Base-by-base conservation (phyloP, 1,139 yeast genomes). In the Debaryomycetaceae sp. region DNA sequence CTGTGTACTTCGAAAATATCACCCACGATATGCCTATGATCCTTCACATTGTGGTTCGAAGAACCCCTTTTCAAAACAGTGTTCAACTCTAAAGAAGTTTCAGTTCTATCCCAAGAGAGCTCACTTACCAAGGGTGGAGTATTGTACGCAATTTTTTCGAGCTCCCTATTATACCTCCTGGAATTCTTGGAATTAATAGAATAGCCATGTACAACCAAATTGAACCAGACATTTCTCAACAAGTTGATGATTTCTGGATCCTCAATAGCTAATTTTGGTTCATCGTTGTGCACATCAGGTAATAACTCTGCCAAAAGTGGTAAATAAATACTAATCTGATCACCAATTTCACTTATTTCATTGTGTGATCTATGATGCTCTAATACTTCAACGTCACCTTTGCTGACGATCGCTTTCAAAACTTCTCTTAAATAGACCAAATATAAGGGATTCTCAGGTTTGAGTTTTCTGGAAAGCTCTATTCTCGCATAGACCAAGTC, bases 81-180 rank as follows among this genome's bases (percentile, higher is more conserved):
- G 57, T 92, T 92, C 65, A 92, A 75, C 53, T 94, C 98, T 48
- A 92, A 74, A 4, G 96, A 88, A 19, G 95, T 87, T 58, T 92
- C 98, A 17, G 92, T 84, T 55, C 91, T 81, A 57, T 85, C 85
- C 69, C 95, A 82, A 2, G 95, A 83, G 15, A 78, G 69, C 51
- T 88, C 96, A 2, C 96, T 85, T 0, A 96, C 97, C 43, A 94
- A 75, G 0, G 98, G 95, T 5, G 98, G 98, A 5, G 97, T 77
- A 53, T 78, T 85, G 53, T 84, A 79, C 0, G 98, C 98, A 52
- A 94, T 86, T 42, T 81, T 70, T 52, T 77, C 74, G 39, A 94
- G 70, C 30, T 78, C 79, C 0, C 47, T 46, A 40, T 64, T 57
- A 52, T 77, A 74, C 8, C 65, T 62, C 40, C 68, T 64, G 8